Evolutionary conservation across 2,329 filamentous ascomycete genomes (phyloP).

Genomic region (Neofusicoccum sp.): DNA sequence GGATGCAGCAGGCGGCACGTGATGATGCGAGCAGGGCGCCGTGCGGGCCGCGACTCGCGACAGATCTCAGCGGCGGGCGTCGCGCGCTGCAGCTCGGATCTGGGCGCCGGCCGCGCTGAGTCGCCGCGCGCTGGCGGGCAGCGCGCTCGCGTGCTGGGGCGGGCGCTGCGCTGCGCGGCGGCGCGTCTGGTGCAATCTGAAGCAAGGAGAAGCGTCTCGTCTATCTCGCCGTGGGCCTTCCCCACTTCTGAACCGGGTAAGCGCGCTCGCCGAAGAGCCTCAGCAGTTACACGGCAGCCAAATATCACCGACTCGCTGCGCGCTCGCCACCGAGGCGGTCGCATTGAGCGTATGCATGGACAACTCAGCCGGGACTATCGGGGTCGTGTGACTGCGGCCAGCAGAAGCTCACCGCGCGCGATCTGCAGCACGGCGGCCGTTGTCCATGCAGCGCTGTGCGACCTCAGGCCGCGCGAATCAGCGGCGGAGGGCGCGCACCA

Average conservation of each 20-base stretch:
- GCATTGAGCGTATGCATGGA: conserved; percentile 20
- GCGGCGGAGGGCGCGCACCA: background rate
- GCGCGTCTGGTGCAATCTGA: background rate
- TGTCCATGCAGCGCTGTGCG: conserved; percentile 19
- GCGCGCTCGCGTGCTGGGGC: background rate
- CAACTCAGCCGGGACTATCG: conserved; percentile 20
- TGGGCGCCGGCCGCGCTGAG: background rate
- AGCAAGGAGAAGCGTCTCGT: conserved; percentile 21
- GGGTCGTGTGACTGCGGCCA: conserved; percentile 16
- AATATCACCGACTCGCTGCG: conserved; percentile 9
- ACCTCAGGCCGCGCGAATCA: conserved; percentile 19
- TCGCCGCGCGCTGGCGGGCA: background rate
- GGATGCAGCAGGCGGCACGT: background rate
- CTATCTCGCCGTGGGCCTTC: conserved; percentile 17
- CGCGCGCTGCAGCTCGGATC: conserved; percentile 4
- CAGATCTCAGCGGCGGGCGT: background rate
- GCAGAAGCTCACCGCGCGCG: conserved; percentile 20
- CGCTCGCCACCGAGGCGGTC: conserved; percentile 19
- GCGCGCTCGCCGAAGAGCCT: conserved; percentile 20
- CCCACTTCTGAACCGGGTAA: conserved; percentile 22
- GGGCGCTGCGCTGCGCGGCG: background rate
- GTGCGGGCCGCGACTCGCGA: conserved; percentile 13
- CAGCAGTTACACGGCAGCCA: conserved; percentile 21
- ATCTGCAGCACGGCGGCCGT: conserved; percentile 21
- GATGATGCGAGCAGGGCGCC: conserved; percentile 2